Percentiles rank a stretch among this genome's conserved stretches.
Conservation (phyloP, 768 basidiomycete genomes). For the Suillus americanus region DNA sequence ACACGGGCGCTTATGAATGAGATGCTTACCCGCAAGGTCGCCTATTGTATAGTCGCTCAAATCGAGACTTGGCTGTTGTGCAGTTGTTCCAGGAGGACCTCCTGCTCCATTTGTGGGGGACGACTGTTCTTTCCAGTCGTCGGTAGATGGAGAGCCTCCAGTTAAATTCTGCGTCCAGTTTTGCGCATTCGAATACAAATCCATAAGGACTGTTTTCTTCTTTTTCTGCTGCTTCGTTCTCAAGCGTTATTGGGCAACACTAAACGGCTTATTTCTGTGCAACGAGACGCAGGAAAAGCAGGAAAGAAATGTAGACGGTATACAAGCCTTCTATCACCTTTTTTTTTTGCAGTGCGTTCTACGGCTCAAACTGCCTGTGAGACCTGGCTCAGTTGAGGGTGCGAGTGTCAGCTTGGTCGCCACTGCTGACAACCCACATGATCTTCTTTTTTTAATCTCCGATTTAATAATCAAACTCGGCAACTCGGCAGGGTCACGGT, state of each 20-base stretch:
- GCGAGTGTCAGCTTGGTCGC: conserved; percentile 36
- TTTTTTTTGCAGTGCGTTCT: conserved; percentile 35
- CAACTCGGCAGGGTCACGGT: conserved; percentile 17
- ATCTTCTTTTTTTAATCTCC: conserved; percentile 25
- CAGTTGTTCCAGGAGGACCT: conserved; percentile 26
- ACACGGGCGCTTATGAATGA: conserved; percentile 28
- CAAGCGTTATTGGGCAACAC: conserved; percentile 43
- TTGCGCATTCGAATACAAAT: conserved; percentile 48
- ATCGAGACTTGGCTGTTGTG: conserved; percentile 35
- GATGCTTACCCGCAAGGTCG: conserved; percentile 44
- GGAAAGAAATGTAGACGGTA: conserved; percentile 37
- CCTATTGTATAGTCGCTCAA: conserved; percentile 43
- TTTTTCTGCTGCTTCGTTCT: conserved; percentile 40
- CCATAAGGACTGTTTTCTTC: conserved; percentile 41
- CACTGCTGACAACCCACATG: conserved; percentile 25
- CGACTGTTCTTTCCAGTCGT: conserved; percentile 41
- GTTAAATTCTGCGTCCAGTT: conserved; percentile 39
- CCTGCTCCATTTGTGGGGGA: conserved; percentile 22
- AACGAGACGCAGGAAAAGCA: conserved; percentile 36
- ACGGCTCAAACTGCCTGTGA: conserved; percentile 37
- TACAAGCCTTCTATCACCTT: conserved; percentile 40
- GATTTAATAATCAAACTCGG: conserved; percentile 21
- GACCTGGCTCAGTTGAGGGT: conserved; percentile 39
- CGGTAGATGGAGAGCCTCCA: conserved; percentile 29
- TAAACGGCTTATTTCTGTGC: conserved; percentile 47